Percentiles rank a stretch among this genome's conserved stretches.
Conservation (phyloP, 768 basidiomycete species). For the Suillus discolor region DNA sequence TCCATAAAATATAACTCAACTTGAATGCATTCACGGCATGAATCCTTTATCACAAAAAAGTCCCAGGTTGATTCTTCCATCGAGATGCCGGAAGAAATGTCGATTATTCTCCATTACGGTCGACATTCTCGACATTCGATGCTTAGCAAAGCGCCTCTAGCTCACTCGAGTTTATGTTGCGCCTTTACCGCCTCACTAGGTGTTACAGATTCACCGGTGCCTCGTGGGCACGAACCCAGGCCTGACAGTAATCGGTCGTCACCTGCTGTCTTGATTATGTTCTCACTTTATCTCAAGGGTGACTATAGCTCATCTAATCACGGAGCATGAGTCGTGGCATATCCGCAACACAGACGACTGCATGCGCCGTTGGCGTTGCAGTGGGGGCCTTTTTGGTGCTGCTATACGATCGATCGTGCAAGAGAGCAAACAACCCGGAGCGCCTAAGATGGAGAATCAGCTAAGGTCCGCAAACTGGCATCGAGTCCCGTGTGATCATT, state of each 20-base stretch:
- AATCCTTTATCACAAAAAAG: slow-evolving; percentile 5
- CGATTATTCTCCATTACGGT: background rate
- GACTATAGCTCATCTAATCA: background rate
- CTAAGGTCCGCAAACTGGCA: background rate
- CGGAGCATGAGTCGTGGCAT: background rate
- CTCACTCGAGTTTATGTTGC: background rate
- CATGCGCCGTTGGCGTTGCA: background rate
- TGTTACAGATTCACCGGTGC: too few species aligned
- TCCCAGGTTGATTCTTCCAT: too few species aligned
- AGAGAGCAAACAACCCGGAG: background rate
- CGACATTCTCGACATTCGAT: background rate
- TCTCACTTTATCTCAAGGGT: background rate
- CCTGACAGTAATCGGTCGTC: background rate
- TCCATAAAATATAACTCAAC: background rate
- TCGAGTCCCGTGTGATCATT: background rate
- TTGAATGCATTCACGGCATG: slow-evolving; percentile 5
- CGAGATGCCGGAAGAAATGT: background rate
- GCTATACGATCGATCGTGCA: background rate
- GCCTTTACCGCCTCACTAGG: background rate
- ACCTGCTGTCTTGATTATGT: background rate
- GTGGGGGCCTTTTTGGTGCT: background rate
- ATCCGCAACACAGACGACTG: background rate
- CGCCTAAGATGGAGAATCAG: background rate
- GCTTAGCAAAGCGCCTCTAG: background rate
- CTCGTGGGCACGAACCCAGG: background rate